Conservation (phyloP, 2,329 filamentous ascomycete species). For the Colletotrichum ledebouriae region DNA sequence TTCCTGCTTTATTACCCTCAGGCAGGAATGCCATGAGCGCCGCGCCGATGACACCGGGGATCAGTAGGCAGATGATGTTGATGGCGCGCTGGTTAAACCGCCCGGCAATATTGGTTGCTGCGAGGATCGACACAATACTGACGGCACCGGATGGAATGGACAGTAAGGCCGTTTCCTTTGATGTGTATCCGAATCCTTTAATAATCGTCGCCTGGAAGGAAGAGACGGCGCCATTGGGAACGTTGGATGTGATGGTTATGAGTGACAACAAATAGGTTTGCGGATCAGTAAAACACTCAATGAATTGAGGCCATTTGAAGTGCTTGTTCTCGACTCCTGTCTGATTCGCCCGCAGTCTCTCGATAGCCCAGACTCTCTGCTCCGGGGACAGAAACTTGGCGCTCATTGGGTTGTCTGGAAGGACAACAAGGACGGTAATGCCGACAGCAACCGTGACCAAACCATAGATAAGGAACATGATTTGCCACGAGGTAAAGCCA, state of each 20-base stretch:
- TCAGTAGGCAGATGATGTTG: conserved; percentile 50
- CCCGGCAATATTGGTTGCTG: conserved; percentile 70
- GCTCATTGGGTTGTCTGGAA: conserved; percentile 69
- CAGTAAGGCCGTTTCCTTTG: conserved; percentile 69
- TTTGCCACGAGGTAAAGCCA: conserved; percentile 54
- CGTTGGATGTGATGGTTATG: conserved; percentile 72
- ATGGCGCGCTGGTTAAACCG: conserved; percentile 65
- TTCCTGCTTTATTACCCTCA: conserved; percentile 55
- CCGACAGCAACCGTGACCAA: conserved; percentile 70
- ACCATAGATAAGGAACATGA: conserved; percentile 73
- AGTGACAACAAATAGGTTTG: conserved; percentile 71
- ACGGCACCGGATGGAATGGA: conserved; percentile 77
- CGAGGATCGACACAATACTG: conserved; percentile 70
- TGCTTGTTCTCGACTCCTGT: conserved; percentile 81
- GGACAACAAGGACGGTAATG: conserved; percentile 69
- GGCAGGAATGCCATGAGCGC: conserved; percentile 71
- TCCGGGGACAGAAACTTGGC: conserved; percentile 69
- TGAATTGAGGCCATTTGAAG: conserved; percentile 76
- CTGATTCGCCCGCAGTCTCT: conserved; percentile 79
- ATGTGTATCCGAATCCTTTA: conserved; percentile 71
- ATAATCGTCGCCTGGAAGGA: conserved; percentile 76
- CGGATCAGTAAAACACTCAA: conserved; percentile 61
- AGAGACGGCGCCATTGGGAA: conserved; percentile 73
- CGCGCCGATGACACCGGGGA: conserved; percentile 58
- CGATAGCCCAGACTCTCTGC: conserved; percentile 77